Conservation (phyloP, 169 alveolate species). For the Eimeria tenella region DNA sequence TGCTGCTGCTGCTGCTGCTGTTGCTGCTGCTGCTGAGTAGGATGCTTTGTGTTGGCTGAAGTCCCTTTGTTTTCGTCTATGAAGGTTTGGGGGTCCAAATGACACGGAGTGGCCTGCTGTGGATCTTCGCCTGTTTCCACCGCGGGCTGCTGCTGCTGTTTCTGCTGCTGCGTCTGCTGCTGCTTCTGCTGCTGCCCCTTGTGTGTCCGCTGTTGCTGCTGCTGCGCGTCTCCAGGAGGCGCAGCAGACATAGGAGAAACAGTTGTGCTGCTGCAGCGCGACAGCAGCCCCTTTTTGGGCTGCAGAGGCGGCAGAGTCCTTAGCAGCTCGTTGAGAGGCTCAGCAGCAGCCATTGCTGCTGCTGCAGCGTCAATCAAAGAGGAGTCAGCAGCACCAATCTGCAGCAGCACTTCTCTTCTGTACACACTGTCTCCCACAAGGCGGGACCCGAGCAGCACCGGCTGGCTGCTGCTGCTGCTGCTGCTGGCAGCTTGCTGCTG, state of each 20-base stretch:
- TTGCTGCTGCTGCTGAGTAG: background rate
- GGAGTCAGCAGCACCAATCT: conserved; percentile 48
- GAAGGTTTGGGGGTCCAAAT: background rate
- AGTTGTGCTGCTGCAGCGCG: conserved; percentile 41
- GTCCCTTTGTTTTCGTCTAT: background rate
- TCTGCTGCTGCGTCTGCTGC: conserved; percentile 17
- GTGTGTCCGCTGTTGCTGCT: conserved; percentile 23
- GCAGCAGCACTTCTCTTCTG: conserved; percentile 55
- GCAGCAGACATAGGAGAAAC: conserved; percentile 26
- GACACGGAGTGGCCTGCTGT: background rate
- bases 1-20: background rate
- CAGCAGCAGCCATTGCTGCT: conserved; percentile 64
- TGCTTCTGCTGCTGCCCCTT: conserved; percentile 7
- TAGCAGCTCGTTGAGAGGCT: conserved; percentile 40
- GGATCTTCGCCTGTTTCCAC: conserved; percentile 30
- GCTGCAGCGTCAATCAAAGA: conserved; percentile 63
- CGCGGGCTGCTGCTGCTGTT: conserved; percentile 13
- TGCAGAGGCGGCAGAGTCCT: conserved; percentile 22
- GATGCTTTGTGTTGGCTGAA: background rate
- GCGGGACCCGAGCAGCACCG: conserved; percentile 45
- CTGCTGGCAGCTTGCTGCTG: background rate
- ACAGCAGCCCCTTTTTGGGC: conserved; percentile 8
- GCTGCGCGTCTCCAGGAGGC: background rate
- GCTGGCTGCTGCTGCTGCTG: conserved; percentile 51
- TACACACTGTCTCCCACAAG: conserved; percentile 17